Evolutionary conservation across 2,329 filamentous ascomycete genomes (phyloP), one percentile per base, ranked within the genome.

Genomic region (Talaromyces rugulosus): DNA sequence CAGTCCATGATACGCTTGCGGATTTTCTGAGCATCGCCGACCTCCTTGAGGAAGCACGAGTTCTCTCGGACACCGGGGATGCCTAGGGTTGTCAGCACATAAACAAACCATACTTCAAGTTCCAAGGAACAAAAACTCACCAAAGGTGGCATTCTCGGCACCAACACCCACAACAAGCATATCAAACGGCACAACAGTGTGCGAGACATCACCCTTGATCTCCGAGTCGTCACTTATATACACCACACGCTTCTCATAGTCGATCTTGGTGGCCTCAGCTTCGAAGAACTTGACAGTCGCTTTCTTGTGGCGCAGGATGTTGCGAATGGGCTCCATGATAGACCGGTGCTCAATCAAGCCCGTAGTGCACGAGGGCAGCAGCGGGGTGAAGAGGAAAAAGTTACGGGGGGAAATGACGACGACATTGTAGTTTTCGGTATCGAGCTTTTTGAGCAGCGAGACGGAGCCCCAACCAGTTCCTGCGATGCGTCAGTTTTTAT

Each of bases 1-100:
- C 95, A 99, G 82, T 99, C 95, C 95, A 99, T 99, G 79, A 99
- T 97, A 80, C 92, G 92, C 84, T 94, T 97, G 74, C 95, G 92
- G 75, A 99, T 99, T 73, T 87, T 86, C 80, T 99, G 95, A 62
- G 95, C 95, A 77, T 99, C 96, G 67, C 85, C 87, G 74, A 99
- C 96, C 81, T 99, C 96, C 85, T 99, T 99, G 75, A 99, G 81
- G 86, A 99, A 99, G 82, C 93, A 96, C 70, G 91, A 94, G 83
- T 99, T 82, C 80, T 99, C 95, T 69, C 87, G 88, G 61, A 99
- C 95, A 77, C 95, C 95, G 60, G 92, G 92, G 72, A 99, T 98
- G 70, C 85, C 83, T 86, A 65, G 31, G 23, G 58, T 6, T 47
- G 47, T 40, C 16, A 40, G 36, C 6, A 40, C 7, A n/a, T 5